Base-by-base conservation (phyloP, 495 filamentous ascomycete genomes). In the Penicillium crystallinum region DNA sequence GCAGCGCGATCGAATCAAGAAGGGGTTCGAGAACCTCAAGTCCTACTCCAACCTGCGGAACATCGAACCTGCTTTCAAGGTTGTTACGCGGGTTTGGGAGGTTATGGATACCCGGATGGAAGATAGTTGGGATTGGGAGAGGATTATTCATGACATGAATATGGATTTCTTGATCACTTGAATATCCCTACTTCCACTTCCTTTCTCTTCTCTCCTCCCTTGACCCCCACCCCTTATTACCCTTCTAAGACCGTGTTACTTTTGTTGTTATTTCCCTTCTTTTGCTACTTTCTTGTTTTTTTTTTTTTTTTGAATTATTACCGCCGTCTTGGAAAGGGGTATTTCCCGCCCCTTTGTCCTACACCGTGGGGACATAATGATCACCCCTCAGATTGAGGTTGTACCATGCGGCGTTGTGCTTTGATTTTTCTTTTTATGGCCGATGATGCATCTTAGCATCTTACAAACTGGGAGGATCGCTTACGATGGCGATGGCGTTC, bases 51-150 rank as follows among this genome's bases (percentile, higher is more conserved):
- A 85, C 23, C 77, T 95, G 9, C 82, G 86, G 37, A 95, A 96
- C 61, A 87, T 91, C 48, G 83, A 89, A 54, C 82, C 82, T 31
- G 88, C 87, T 10, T 72, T 81, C 42, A 76, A 83, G 51, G 83
- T 95, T 6, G 84, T 96, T n/a, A 77, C 88, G 60, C 79, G 80
- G 45, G 76, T 96, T 6, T 96, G 91, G 91, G 75, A 81, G 40
- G 72, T 89, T 30, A 96, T 96, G 90, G 87, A 88, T 53, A 73
- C 62, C 4, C 84, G 82, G 12, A 79, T 84, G 23, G 89, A 90
- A 69, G 73, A 79, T 30, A 84, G 80, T 43, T 96, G 91, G 91
- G 91, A 96, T 66, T 95, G 90, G 91, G 89, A 95, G 62, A 81
- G 78, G 38, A 86, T 95, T 46, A 89, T 91, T 36, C 74, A 78